Conservation (phyloP, 148 eudicot species). For the Bassia scoparia region DNA sequence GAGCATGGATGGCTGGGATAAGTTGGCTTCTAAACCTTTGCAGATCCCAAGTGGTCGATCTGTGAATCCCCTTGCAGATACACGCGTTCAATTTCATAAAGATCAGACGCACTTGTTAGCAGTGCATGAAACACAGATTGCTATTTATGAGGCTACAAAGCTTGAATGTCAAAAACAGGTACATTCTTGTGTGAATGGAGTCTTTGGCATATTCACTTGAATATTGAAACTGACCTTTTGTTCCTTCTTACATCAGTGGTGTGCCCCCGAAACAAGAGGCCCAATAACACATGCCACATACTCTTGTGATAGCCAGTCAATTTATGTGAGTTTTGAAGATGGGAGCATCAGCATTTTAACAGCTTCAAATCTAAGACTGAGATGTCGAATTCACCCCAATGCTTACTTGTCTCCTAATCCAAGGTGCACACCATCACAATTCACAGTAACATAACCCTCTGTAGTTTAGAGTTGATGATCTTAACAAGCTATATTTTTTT, state of each 20-base stretch:
- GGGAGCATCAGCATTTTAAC: conserved; percentile 82
- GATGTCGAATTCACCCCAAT: conserved; percentile 73
- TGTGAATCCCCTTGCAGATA: conserved; percentile 61
- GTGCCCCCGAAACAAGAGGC: conserved; percentile 72
- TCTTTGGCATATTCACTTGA: neutral
- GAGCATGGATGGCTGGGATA: conserved; percentile 84
- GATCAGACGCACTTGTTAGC: conserved; percentile 78
- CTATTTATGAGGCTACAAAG: conserved; percentile 77
- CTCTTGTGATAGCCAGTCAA: conserved; percentile 84
- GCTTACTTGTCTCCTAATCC: conserved; percentile 72
- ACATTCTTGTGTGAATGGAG: neutral
- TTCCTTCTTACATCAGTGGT: conserved; percentile 51
- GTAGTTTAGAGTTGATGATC: neutral
- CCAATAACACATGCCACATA: conserved; percentile 84
- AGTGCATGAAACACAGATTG: conserved; percentile 90
- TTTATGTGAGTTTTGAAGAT: conserved; percentile 74
- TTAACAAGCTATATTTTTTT: neutral
- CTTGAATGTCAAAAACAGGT: conserved; percentile 85
- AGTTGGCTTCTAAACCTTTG: conserved; percentile 48
- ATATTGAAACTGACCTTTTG: conserved; percentile 7
- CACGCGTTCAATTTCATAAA: conserved; percentile 86
- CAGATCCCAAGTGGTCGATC: conserved; percentile 59
- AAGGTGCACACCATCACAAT: conserved; percentile 38
- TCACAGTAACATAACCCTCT: neutral
- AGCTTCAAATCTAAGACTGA: conserved; percentile 61